A percentile compares a stretch with the other conserved stretches of the same genome.
Evolutionary conservation across 2,329 filamentous ascomycete species (phyloP).

Genomic region (Taxawa tesnikishii): DNA sequence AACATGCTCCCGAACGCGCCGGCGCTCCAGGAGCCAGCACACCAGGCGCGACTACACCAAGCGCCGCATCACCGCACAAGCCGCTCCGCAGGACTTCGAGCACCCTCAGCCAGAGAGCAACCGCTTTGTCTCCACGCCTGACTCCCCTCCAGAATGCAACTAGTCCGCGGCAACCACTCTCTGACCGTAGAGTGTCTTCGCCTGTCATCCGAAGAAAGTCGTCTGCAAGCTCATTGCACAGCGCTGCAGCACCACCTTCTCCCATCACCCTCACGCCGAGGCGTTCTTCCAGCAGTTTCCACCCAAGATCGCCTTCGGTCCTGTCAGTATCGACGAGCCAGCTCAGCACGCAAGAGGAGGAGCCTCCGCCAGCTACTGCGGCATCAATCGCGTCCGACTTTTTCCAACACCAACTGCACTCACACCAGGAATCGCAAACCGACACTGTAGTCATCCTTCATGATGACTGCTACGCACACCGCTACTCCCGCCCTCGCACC

Average conservation of each 20-base stretch:
- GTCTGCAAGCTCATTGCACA: constrained; percentile 4
- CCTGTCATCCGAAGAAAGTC: constrained; percentile 2
- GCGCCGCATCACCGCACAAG: no score
- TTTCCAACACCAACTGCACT: constrained; percentile 4
- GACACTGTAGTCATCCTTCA: constrained; percentile 72
- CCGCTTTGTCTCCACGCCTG: no score
- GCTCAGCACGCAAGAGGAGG: constrained; percentile 22
- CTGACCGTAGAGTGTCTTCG: no score
- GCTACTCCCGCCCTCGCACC: constrained; percentile 72
- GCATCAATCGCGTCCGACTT: constrained; percentile 43
- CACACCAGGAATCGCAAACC: constrained; percentile 12
- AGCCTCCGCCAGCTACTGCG: constrained; percentile 33
- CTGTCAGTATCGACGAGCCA: neutral
- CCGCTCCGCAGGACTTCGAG: neutral
- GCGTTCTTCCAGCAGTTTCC: constrained; percentile 26
- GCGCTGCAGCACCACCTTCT: constrained; percentile 2
- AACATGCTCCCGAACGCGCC: neutral
- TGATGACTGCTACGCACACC: constrained; percentile 89
- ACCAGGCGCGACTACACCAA: neutral
- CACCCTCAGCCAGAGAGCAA: neutral
- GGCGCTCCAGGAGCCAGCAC: neutral
- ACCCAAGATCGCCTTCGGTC: constrained; percentile 10
- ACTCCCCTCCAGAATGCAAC: no score
- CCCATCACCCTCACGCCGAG: constrained; percentile 3
- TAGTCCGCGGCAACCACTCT: no score